phyloP scores from a whole-genome alignment of 176 grass and related monocot genomes.

The Triticum turgidum region DNA sequence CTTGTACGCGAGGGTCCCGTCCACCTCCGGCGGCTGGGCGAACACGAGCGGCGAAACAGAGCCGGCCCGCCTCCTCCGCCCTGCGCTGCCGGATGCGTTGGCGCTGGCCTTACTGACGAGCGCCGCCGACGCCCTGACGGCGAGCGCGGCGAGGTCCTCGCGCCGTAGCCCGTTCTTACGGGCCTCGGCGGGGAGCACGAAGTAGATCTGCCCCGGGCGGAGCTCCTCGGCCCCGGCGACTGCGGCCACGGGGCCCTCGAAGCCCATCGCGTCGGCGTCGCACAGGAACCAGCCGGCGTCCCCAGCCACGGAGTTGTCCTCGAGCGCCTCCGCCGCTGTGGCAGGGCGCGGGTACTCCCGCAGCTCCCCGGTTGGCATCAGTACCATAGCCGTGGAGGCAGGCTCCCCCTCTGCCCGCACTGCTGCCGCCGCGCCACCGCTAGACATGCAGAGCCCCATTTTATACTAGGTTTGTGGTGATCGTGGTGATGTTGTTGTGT shows the following conservation, averaged over 20 bases:
- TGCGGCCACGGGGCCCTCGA: constrained; percentile 36
- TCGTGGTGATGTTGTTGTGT: background rate
- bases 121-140: constrained; percentile 42
- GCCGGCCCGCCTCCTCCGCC: background rate
- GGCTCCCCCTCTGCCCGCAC: background rate
- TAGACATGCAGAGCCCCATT: constrained; percentile 54
- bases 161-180: constrained; percentile 5
- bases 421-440: background rate
- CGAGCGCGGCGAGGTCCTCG: constrained; percentile 62
- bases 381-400: constrained; percentile 43
- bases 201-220: constrained; percentile 65
- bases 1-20: background rate
- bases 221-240: constrained; percentile 21
- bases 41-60: constrained; percentile 47
- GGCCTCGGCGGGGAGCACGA: constrained; percentile 49
- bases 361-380: constrained; percentile 45
- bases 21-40: constrained; percentile 11
- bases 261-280: constrained; percentile 63
- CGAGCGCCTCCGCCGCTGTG: constrained; percentile 28
- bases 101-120: constrained; percentile 11
- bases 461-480: background rate
- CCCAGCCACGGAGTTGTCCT: background rate
- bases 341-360: constrained; percentile 39
- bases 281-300: constrained; percentile 44
- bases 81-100: background rate